phyloP scores from a whole-genome alignment of 176 grass and related monocot genomes.

The Carex pumila region DNA sequence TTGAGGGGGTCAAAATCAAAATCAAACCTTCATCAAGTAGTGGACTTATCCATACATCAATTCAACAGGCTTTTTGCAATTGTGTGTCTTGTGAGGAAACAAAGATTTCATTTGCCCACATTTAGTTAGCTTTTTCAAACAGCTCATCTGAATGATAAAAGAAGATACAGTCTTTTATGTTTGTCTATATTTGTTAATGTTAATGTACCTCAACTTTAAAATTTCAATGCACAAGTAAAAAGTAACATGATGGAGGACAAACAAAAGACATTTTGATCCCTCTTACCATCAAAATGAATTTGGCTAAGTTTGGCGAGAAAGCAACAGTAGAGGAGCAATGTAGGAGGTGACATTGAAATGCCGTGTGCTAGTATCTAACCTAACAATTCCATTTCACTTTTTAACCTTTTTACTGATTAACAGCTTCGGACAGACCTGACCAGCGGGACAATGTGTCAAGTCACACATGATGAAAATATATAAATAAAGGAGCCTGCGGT shows the following conservation, averaged over 20 bases:
- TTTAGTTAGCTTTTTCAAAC: not conserved
- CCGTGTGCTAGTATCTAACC: not conserved
- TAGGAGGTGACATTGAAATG: conserved; percentile 14
- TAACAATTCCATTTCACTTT: not conserved
- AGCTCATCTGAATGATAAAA: not conserved
- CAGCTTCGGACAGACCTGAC: not conserved
- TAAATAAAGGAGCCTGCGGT: not conserved
- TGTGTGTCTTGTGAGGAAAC: not conserved
- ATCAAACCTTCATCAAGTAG: too few species aligned
- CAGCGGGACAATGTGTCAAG: not conserved
- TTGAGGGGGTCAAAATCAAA: too few species aligned
- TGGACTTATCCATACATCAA: too few species aligned
- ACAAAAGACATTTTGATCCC: not conserved
- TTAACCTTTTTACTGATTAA: not conserved
- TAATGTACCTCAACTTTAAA: not conserved
- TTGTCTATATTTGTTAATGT: not conserved
- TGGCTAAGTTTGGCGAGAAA: not conserved
- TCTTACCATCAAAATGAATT: not conserved
- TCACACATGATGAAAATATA: not conserved
- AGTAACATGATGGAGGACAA: not conserved
- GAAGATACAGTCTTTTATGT: not conserved
- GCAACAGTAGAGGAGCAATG: not conserved
- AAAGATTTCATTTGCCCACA: not conserved
- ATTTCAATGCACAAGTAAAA: not conserved
- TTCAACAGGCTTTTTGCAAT: too few species aligned